phyloP scores from a whole-genome alignment of 2,329 filamentous ascomycete genomes.

The Fusarium penzigii region DNA sequence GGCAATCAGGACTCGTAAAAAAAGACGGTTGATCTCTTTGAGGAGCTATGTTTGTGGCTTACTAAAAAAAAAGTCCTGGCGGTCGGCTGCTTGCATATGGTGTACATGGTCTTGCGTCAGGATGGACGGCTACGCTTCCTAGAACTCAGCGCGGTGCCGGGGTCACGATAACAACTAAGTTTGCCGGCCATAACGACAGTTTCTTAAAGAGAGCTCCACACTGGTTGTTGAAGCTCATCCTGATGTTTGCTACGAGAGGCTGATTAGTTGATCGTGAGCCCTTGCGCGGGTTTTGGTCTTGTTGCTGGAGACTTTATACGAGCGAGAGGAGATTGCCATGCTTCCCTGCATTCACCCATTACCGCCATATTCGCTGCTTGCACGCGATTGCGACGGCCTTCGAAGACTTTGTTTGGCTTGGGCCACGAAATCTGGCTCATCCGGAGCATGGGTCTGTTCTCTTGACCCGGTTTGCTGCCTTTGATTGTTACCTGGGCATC shows the following conservation, averaged over 20 bases:
- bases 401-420: conserved; percentile 30
- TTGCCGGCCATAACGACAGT: background rate
- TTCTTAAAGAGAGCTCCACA: background rate
- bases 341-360: background rate
- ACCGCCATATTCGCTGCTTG: background rate
- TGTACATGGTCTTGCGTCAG: conserved; percentile 33
- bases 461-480: conserved; percentile 34
- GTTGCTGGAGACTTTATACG: conserved; percentile 15
- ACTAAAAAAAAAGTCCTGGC: conserved; percentile 47
- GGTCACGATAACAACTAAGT: background rate
- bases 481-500: conserved; percentile 23
- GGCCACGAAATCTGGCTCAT: conserved; percentile 26
- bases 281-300: background rate
- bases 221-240: background rate
- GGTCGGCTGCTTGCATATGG: conserved; percentile 51
- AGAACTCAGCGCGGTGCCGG: conserved; percentile 22
- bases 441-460: conserved; percentile 27
- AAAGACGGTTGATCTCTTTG: conserved; percentile 37
- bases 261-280: background rate
- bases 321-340: conserved; percentile 3
- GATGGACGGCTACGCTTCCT: conserved; percentile 14
- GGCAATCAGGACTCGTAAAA: conserved; percentile 27
- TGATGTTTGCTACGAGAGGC: background rate
- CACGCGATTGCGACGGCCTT: conserved; percentile 15
- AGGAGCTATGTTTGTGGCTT: conserved; percentile 49